Evolutionary conservation across 1,284 basidiomycete genomes (phyloP).

Genomic region (Microbotryum violaceum): DNA sequence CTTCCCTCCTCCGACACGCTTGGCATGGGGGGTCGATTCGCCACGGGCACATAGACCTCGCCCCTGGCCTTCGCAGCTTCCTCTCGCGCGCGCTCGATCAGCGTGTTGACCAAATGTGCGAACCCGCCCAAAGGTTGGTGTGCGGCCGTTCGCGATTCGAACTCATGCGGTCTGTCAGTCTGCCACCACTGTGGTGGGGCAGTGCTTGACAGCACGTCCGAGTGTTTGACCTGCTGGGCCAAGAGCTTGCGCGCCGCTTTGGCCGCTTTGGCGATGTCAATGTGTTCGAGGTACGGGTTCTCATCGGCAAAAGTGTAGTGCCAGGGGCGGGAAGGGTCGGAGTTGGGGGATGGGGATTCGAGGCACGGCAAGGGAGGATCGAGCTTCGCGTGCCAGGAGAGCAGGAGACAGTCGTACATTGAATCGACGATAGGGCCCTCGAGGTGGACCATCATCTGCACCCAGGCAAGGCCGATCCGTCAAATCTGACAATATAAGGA

Average conservation of each 20-base stretch:
- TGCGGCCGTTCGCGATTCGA: slow-evolving; percentile 9
- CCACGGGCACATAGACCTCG: too few species aligned
- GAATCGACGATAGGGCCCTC: slow-evolving; percentile 64
- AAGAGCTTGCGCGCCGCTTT: slow-evolving; percentile 44
- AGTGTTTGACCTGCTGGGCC: slow-evolving; percentile 39
- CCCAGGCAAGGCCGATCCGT: neutral
- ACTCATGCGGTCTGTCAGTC: slow-evolving; percentile 14
- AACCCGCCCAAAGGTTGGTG: slow-evolving; percentile 13
- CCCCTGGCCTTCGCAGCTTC: slow-evolving; percentile 14
- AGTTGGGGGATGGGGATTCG: slow-evolving; percentile 36
- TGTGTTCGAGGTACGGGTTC: slow-evolving; percentile 42
- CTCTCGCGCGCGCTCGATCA: slow-evolving; percentile 27
- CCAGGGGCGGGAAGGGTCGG: slow-evolving; percentile 34
- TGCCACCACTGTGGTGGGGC: slow-evolving; percentile 29
- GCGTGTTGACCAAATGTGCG: slow-evolving; percentile 20
- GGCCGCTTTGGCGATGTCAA: slow-evolving; percentile 47
- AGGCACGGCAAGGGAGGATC: slow-evolving; percentile 55
- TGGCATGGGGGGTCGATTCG: too few species aligned
- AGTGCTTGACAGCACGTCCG: slow-evolving; percentile 2
- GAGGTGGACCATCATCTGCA: slow-evolving; percentile 58
- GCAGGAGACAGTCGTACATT: slow-evolving; percentile 64
- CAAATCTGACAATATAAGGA: neutral
- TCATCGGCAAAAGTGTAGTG: slow-evolving; percentile 30
- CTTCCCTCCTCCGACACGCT: too few species aligned
- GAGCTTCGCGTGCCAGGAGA: slow-evolving; percentile 36